phyloP scores from a whole-genome alignment of 192 early-diverging fungal species.

The Podila epigama region DNA sequence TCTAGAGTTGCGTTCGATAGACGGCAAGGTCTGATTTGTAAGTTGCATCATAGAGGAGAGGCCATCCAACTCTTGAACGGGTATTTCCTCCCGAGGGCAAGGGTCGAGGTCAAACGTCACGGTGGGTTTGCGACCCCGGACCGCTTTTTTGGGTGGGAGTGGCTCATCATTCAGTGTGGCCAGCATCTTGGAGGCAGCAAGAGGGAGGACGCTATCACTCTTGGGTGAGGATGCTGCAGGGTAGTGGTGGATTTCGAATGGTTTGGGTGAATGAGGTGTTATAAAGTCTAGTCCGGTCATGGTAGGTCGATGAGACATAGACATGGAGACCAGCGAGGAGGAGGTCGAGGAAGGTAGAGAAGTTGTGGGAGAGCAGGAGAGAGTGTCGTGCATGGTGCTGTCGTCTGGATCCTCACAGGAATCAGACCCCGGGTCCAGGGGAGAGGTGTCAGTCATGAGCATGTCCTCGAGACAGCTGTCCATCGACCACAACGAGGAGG shows the following conservation, averaged over 20 bases:
- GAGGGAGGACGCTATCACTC: conserved; percentile 3
- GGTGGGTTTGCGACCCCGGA: conserved; percentile 20
- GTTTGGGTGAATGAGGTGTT: too few relatives aligned
- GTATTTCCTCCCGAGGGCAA: not conserved
- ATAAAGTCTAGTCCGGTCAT: conserved; percentile 14
- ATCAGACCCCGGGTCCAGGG: conserved; percentile 5
- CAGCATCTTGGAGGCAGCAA: conserved; percentile 5
- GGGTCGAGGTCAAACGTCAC: conserved; percentile 29
- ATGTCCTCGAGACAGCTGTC: not conserved
- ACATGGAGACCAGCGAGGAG: not conserved
- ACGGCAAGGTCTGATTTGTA: not conserved
- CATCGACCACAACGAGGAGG: not conserved
- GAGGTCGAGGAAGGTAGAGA: not conserved
- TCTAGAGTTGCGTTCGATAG: not conserved
- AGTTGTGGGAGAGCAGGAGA: not conserved
- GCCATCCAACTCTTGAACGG: not conserved
- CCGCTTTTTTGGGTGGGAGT: conserved; percentile 17
- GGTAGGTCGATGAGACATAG: conserved; percentile 3
- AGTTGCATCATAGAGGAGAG: not conserved
- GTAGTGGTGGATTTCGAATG: not conserved
- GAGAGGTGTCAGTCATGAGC: conserved; percentile 3
- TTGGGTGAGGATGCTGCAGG: too few relatives aligned
- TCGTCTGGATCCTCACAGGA: conserved; percentile 4
- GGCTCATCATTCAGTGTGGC: not conserved
- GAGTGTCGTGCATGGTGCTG: not conserved